Evolutionary conservation across 2,329 filamentous ascomycete genomes (phyloP).

Genomic region (Cladosporium sp.): DNA sequence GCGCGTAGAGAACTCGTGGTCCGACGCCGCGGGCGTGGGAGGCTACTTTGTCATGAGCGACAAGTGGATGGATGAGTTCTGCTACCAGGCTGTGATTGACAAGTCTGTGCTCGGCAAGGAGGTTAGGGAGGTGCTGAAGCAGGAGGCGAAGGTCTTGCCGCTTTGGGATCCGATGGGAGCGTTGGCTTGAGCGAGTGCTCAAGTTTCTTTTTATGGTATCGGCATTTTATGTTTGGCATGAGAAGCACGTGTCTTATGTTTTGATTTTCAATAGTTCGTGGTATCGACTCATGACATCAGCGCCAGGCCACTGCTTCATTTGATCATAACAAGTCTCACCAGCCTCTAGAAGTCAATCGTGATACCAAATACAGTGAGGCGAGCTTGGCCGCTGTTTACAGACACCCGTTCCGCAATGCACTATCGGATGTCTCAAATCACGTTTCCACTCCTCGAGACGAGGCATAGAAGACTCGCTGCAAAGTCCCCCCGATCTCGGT

Average conservation of each 20-base stretch:
- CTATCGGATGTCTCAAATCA: not conserved
- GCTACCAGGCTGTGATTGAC: slow-evolving; percentile 84
- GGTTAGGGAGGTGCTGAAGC: slow-evolving; percentile 67
- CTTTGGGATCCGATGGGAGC: slow-evolving; percentile 46
- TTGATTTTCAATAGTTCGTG: not conserved
- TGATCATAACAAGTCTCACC: not conserved
- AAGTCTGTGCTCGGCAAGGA: slow-evolving; percentile 60
- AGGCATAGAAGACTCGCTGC: not conserved
- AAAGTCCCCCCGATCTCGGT: slow-evolving; percentile 15
- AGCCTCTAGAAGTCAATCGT: not conserved
- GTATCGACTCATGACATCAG: not conserved
- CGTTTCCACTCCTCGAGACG: not conserved
- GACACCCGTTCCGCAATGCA: no score
- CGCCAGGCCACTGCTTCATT: not conserved
- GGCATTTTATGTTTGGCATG: not conserved
- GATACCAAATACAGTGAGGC: not conserved
- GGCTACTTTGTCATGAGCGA: slow-evolving; percentile 92
- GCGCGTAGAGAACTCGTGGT: slow-evolving; percentile 89
- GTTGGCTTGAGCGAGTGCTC: slow-evolving; percentile 29
- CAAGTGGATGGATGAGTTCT: slow-evolving; percentile 63
- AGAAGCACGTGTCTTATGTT: not conserved
- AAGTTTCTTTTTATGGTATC: not conserved
- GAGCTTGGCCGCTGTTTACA: no score
- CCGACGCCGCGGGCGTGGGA: slow-evolving; percentile 64
- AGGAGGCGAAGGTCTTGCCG: slow-evolving; percentile 69